Percentiles rank a stretch among this genome's conserved stretches.
Conservation (phyloP, 2,329 filamentous ascomycete species). For the Penicillium sp. region DNA sequence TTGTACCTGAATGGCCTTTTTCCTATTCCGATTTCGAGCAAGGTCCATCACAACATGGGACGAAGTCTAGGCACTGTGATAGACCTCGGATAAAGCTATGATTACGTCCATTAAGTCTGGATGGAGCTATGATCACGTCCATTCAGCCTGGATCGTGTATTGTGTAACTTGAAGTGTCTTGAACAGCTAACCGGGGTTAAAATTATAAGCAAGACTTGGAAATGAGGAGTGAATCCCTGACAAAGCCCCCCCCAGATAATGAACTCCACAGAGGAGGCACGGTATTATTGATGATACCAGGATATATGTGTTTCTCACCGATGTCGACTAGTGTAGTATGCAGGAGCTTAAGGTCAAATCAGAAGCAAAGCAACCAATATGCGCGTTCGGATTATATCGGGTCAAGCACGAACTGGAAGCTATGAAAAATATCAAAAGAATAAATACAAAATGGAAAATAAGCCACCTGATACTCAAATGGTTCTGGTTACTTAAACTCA, state of each 20-base stretch:
- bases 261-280: background rate
- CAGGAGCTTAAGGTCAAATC: conserved; percentile 7
- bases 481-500: background rate
- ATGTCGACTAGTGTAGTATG: background rate
- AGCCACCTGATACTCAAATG: background rate
- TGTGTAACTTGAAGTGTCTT: conserved; percentile 25
- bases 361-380: background rate
- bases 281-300: background rate
- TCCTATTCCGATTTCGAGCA: background rate
- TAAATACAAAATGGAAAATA: background rate
- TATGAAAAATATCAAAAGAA: background rate
- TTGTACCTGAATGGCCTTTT: conserved; percentile 4
- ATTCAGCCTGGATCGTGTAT: conserved; percentile 7
- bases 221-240: background rate
- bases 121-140: background rate
- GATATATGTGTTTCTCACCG: background rate
- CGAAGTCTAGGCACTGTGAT: conserved; percentile 12
- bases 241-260: background rate
- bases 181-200: conserved; percentile 5
- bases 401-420: background rate
- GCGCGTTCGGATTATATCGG: conserved; percentile 16
- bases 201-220: conserved; percentile 2
- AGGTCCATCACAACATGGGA: conserved; percentile 10
- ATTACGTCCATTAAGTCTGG: conserved; percentile 9
- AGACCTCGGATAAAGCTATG: conserved; percentile 6